Conservation (phyloP, 306 rosid species). For the Trichosanthes truncata region DNA sequence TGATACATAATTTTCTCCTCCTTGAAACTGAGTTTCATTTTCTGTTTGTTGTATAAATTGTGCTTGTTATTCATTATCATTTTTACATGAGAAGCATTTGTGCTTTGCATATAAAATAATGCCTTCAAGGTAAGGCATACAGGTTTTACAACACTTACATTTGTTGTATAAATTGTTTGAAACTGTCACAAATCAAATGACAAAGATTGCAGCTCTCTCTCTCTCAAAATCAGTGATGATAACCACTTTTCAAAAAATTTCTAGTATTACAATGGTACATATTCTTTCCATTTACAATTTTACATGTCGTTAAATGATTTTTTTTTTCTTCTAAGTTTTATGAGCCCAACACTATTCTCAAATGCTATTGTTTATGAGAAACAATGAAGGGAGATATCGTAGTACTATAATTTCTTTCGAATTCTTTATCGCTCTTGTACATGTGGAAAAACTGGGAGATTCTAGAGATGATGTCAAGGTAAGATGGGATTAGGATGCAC, state of each 20-base stretch:
- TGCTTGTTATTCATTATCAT: background rate
- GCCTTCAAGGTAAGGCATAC: background rate
- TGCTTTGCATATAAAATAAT: background rate
- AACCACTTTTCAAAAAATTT: too few relatives aligned
- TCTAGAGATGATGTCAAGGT: too few relatives aligned
- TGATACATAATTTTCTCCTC: background rate
- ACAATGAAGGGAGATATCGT: background rate
- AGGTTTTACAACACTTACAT: background rate
- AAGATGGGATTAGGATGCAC: too few relatives aligned
- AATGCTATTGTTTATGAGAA: background rate
- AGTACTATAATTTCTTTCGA: too few relatives aligned
- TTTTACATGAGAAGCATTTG: background rate
- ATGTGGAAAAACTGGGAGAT: too few relatives aligned
- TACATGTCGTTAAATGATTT: too few relatives aligned
- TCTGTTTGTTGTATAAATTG: background rate
- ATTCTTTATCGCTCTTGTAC: too few relatives aligned
- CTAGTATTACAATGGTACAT: too few relatives aligned
- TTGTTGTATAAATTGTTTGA: background rate
- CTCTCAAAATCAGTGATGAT: background rate
- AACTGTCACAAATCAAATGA: background rate
- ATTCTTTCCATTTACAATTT: too few relatives aligned
- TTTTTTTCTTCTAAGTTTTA: too few relatives aligned
- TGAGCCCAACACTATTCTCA: too few relatives aligned
- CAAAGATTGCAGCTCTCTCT: background rate
- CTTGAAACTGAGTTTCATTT: background rate